Percentiles rank a stretch among this genome's conserved stretches.
Conservation (phyloP, 805 yeast species). For the Candida silvatica region DNA sequence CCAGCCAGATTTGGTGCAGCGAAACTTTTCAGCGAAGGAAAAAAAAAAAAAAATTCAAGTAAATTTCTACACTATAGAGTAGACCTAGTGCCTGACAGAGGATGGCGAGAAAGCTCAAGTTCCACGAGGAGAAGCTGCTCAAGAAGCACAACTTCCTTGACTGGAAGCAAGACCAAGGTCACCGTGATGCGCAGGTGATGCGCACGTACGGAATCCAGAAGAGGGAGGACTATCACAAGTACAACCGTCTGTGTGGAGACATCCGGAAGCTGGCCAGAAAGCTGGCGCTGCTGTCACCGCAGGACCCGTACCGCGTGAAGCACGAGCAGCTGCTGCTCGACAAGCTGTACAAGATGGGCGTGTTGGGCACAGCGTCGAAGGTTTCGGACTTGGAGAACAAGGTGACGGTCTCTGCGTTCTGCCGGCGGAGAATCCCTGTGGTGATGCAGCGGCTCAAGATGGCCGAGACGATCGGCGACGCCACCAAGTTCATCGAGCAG, state of each 20-base stretch:
- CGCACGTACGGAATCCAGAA: constrained; percentile 87
- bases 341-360: constrained; percentile 82
- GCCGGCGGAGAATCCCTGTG: constrained; percentile 88
- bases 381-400: constrained; percentile 88
- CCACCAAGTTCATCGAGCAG: constrained; percentile 87
- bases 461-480: constrained; percentile 86
- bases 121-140: constrained; percentile 90
- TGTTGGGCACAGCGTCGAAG: constrained; percentile 79
- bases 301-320: constrained; percentile 78
- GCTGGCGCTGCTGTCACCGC: constrained; percentile 75
- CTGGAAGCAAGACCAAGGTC: constrained; percentile 96
- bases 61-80: constrained; percentile 5
- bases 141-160: constrained; percentile 94
- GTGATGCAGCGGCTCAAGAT: constrained; percentile 90
- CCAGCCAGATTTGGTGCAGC: neutral
- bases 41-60: constrained; percentile 1
- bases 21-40: neutral
- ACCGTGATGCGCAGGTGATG: constrained; percentile 95
- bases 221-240: constrained; percentile 92
- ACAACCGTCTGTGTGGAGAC: constrained; percentile 88
- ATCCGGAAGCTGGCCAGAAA: constrained; percentile 82
- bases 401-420: constrained; percentile 84
- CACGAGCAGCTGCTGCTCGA: constrained; percentile 86
- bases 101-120: constrained; percentile 87
- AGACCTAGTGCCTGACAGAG: neutral